Percentiles rank a stretch among this genome's conserved stretches.
phyloP scores from a whole-genome alignment of 257 asterid species.

The Fraxinus anomala region DNA sequence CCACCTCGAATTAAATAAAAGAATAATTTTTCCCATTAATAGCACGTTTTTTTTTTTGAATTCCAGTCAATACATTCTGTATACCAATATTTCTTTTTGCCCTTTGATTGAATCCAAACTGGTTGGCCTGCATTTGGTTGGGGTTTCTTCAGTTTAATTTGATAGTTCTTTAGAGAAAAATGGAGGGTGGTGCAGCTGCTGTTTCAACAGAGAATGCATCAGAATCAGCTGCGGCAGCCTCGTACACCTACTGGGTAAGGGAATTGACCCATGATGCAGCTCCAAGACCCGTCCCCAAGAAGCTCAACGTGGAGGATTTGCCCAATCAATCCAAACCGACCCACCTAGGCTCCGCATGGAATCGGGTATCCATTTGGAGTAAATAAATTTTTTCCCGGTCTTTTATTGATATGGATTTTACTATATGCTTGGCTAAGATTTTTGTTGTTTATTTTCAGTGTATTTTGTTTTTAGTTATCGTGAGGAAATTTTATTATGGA shows the following conservation, averaged over 20 bases:
- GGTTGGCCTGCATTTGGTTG: neutral
- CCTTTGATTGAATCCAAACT: neutral
- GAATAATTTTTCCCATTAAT: neutral
- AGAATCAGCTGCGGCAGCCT: conserved; percentile 27
- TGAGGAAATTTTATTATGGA: neutral
- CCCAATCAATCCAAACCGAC: conserved; percentile 25
- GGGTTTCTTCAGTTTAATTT: neutral
- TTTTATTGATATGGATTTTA: neutral
- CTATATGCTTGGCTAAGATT: neutral
- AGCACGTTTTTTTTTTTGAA: neutral
- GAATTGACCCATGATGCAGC: conserved; percentile 42
- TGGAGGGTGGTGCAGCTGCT: conserved; percentile 38
- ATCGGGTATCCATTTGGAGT: conserved; percentile 29
- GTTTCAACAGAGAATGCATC: conserved; percentile 24
- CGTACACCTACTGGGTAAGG: conserved; percentile 42
- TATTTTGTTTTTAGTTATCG: neutral
- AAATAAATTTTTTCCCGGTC: neutral
- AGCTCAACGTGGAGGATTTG: conserved; percentile 34
- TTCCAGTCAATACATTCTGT: neutral
- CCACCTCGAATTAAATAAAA: neutral
- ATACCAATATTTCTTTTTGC: neutral
- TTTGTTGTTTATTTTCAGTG: neutral
- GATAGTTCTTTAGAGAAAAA: neutral
- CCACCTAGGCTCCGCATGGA: conserved; percentile 45
- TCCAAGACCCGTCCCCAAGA: conserved; percentile 37